Evolutionary conservation across 345 rosid genomes (phyloP).

Genomic region (Cardiospermum halicacabum): DNA sequence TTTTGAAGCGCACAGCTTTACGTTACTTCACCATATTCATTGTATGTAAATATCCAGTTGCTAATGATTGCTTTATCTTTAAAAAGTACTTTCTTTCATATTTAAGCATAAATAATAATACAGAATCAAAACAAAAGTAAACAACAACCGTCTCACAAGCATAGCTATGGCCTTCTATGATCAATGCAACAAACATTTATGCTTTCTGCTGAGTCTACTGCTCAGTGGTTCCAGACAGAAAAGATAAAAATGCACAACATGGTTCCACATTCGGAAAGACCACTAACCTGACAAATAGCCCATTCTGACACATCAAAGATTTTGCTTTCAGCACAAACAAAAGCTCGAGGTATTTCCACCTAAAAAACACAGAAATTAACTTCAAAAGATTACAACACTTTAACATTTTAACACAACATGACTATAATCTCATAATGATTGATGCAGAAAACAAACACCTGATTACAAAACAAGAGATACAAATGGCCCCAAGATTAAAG

Average conservation of each 20-base stretch:
- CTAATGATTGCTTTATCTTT: neutral
- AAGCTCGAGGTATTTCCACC: conserved; percentile 97
- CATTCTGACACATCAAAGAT: conserved; percentile 98
- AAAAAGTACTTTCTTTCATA: neutral
- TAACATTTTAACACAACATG: conserved; percentile 2
- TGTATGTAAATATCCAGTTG: neutral
- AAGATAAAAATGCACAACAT: neutral
- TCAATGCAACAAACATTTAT: neutral
- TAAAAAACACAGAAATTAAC: conserved; percentile 26
- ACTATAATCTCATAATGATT: neutral
- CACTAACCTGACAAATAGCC: conserved; percentile 97
- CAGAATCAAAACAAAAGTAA: neutral
- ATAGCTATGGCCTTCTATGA: neutral
- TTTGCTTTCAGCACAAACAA: conserved; percentile 99
- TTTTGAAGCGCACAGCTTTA: neutral
- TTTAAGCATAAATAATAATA: neutral
- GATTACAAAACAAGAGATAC: conserved; percentile 3
- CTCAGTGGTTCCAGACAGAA: neutral
- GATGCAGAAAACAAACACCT: neutral
- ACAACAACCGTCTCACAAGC: neutral
- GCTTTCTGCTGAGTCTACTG: neutral
- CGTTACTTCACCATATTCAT: neutral
- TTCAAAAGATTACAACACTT: conserved; percentile 12
- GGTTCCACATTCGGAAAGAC: neutral
- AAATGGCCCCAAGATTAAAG: neutral